Evolutionary conservation across 164 flowering plant genomes (phyloP).

Genomic region (Santalum album): DNA sequence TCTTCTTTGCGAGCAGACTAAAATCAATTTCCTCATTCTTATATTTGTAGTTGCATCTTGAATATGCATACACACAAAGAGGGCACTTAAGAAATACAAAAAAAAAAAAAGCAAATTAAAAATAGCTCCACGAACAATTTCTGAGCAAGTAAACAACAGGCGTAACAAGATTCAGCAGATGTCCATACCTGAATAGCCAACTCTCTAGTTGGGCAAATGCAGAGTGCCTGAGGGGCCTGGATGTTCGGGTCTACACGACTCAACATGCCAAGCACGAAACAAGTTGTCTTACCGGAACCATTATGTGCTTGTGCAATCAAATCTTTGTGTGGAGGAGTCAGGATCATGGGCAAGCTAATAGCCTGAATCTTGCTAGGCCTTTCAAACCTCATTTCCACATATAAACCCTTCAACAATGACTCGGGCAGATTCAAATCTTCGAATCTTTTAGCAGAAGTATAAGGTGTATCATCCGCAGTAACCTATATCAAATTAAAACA

Average conservation of each 20-base stretch:
- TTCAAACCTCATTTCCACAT: constrained; percentile 76
- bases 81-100: no score
- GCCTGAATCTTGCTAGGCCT: constrained; percentile 89
- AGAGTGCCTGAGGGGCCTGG: constrained; percentile 75
- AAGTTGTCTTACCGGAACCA: constrained; percentile 96
- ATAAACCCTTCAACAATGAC: constrained; percentile 72
- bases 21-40: no score
- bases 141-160: background rate
- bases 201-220: constrained; percentile 93
- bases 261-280: constrained; percentile 94
- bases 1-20: no score
- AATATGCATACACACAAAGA: no score
- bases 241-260: constrained; percentile 72
- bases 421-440: constrained; percentile 75
- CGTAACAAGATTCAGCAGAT: background rate
- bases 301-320: constrained; percentile 92
- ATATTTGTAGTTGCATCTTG: no score
- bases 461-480: constrained; percentile 65
- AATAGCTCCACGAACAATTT: no score
- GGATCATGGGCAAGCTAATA: constrained; percentile 84
- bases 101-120: no score
- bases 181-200: constrained; percentile 65
- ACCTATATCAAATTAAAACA: constrained; percentile 32
- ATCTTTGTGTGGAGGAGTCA: constrained; percentile 73
- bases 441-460: constrained; percentile 65